Conservation (phyloP, 2,329 filamentous ascomycete genomes). For the Cladophialophora bantiana region DNA sequence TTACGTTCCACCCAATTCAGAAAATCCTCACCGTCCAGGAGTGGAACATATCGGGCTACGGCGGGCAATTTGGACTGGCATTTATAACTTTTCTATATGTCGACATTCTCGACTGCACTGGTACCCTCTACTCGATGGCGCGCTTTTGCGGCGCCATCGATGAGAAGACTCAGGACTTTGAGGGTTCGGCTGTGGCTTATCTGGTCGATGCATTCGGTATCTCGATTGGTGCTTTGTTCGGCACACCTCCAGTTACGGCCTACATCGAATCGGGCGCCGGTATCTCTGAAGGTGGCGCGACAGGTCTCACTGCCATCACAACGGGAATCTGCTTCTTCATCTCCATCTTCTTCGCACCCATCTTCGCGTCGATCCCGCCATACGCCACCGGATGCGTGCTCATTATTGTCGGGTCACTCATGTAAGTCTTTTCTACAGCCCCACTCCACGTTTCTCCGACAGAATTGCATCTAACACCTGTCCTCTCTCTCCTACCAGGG, state of each 20-base stretch:
- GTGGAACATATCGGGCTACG: constrained; percentile 73
- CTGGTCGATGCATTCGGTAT: constrained; percentile 81
- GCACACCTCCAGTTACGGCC: constrained; percentile 80
- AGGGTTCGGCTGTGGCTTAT: constrained; percentile 83
- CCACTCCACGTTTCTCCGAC: not conserved
- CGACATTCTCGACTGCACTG: constrained; percentile 86
- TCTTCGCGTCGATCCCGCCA: constrained; percentile 86
- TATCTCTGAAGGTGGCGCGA: constrained; percentile 85
- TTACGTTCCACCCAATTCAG: constrained; percentile 79
- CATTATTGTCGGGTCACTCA: constrained; percentile 85
- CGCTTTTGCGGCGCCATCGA: constrained; percentile 82
- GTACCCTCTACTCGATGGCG: constrained; percentile 89
- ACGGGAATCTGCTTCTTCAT: constrained; percentile 86
- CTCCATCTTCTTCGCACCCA: constrained; percentile 86
- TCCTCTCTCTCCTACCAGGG: constrained; percentile 17
- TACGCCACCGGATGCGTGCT: constrained; percentile 92
- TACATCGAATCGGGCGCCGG: constrained; percentile 90
- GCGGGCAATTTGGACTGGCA: constrained; percentile 79
- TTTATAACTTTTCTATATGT: constrained; percentile 91
- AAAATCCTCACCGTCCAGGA: constrained; percentile 73
- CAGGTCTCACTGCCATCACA: constrained; percentile 80
- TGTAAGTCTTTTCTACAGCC: constrained; percentile 63
- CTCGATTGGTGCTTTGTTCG: constrained; percentile 79
- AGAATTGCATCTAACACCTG: not conserved
- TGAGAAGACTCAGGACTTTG: constrained; percentile 83